Percentiles rank a stretch among this genome's conserved stretches.
Evolutionary conservation across 2,329 filamentous ascomycete species (phyloP).

Genomic region (Calonectria pauciramosa): DNA sequence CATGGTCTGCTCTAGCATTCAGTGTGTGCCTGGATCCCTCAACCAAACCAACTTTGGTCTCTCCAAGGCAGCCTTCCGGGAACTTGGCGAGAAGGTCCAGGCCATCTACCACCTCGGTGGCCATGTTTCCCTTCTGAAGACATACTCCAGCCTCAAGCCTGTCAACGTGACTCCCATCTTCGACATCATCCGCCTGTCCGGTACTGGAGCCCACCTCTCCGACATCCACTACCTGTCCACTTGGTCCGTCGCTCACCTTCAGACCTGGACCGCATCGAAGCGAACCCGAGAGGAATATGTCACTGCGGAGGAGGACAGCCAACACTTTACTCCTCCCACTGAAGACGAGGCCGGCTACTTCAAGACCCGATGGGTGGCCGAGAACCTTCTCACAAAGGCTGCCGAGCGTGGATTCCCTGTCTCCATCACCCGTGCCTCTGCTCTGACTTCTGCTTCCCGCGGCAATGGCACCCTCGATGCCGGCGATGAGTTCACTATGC

Average conservation of each 20-base stretch:
- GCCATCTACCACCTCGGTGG: conserved; percentile 46
- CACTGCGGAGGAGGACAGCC: conserved; percentile 36
- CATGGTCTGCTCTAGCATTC: conserved; percentile 27
- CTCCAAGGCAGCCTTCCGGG: conserved; percentile 36
- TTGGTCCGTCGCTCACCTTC: conserved; percentile 46
- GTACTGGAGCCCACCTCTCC: conserved; percentile 34
- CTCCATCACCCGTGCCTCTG: conserved; percentile 40
- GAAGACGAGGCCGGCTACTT: conserved; percentile 45
- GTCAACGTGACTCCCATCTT: conserved; percentile 41
- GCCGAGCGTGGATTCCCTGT: conserved; percentile 42
- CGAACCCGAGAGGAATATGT: conserved; percentile 32
- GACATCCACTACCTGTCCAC: conserved; percentile 39
- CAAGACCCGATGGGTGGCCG: conserved; percentile 46
- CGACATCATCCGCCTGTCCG: conserved; percentile 44
- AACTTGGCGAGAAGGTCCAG: conserved; percentile 39
- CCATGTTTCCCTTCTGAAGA: conserved; percentile 44
- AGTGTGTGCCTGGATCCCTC: conserved; percentile 35
- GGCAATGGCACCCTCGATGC: conserved; percentile 32
- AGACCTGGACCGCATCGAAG: conserved; percentile 40
- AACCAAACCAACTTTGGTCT: conserved; percentile 41
- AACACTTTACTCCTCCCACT: conserved; percentile 41
- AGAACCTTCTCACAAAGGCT: conserved; percentile 42
- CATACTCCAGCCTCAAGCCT: conserved; percentile 38
- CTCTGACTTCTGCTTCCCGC: conserved; percentile 33
- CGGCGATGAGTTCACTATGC: conserved; percentile 42